These are phyloP conservation scores for Colletotrichum euphorbiae DNA, from an alignment of 2,329 filamentous ascomycete genomes.

Conservation along the genomic window DNA sequence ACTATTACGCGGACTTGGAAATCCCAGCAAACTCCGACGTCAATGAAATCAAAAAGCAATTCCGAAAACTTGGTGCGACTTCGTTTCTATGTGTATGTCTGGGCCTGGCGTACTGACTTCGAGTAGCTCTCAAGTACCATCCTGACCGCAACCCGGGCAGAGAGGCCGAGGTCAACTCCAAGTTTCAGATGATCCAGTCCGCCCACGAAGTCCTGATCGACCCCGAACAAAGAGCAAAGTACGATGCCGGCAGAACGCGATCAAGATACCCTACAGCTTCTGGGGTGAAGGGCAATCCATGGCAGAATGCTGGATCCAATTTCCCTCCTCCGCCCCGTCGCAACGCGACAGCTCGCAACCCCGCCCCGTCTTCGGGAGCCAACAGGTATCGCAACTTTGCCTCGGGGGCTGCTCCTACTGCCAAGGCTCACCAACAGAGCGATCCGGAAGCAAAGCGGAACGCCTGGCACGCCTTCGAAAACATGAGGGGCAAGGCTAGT, in stretches of 20 bases:
- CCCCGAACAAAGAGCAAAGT: constrained; percentile 62
- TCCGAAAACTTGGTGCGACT: constrained; percentile 77
- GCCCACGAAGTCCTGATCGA: constrained; percentile 80
- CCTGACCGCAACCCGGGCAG: constrained; percentile 89
- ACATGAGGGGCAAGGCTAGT: constrained; percentile 53
- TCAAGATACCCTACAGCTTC: constrained; percentile 60
- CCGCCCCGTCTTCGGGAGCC: constrained; percentile 52
- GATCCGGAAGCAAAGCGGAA: constrained; percentile 54
- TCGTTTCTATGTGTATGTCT: constrained; percentile 24
- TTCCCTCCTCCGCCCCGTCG: constrained; percentile 64
- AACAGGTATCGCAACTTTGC: constrained; percentile 60
- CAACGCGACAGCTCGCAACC: constrained; percentile 46
- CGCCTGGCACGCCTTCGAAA: constrained; percentile 56
- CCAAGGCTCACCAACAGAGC: constrained; percentile 51
- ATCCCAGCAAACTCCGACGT: constrained; percentile 74
- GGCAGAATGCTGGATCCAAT: constrained; percentile 60
- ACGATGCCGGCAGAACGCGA: constrained; percentile 60
- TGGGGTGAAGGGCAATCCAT: constrained; percentile 69
- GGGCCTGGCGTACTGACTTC: constrained; percentile 43
- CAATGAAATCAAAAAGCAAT: constrained; percentile 87
- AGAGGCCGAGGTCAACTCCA: constrained; percentile 81
- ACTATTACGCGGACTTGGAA: constrained; percentile 89
- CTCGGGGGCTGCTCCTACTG: constrained; percentile 55
- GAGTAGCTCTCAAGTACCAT: constrained; percentile 82
- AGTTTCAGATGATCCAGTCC: constrained; percentile 88